Percentiles rank a stretch among this genome's conserved stretches.
Evolutionary conservation across 257 asterid species (phyloP).

Genomic region (Penstemon newberryi): DNA sequence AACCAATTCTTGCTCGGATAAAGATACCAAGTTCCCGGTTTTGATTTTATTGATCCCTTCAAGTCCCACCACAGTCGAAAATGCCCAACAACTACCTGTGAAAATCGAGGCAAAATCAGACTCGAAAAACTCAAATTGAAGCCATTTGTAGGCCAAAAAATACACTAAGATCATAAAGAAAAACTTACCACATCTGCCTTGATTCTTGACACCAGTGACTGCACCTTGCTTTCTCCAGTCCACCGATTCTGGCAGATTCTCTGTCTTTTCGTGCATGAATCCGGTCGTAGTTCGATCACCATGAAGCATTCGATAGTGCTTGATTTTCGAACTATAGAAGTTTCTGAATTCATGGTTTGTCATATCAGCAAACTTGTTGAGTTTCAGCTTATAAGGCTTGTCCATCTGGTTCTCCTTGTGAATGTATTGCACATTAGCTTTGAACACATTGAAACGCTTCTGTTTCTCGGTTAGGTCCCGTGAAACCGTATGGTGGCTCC

Average conservation of each 20-base stretch:
- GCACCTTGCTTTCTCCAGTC: conserved; percentile 91
- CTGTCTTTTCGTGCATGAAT: conserved; percentile 52
- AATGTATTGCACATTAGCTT: conserved; percentile 65
- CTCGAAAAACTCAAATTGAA: background rate
- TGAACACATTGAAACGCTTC: conserved; percentile 79
- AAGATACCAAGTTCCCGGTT: conserved; percentile 61
- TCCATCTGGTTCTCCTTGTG: conserved; percentile 70
- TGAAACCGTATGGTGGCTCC: conserved; percentile 77
- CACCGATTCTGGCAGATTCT: conserved; percentile 54
- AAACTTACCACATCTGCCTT: conserved; percentile 76
- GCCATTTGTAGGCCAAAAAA: too few relatives aligned
- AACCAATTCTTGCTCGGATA: conserved; percentile 88
- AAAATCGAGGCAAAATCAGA: background rate
- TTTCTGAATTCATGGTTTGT: conserved; percentile 68
- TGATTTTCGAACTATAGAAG: conserved; percentile 61
- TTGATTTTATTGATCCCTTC: conserved; percentile 84
- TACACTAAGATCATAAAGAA: too few relatives aligned
- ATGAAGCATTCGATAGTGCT: conserved; percentile 59
- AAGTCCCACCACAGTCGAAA: conserved; percentile 84
- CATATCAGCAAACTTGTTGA: conserved; percentile 77
- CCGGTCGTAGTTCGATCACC: conserved; percentile 48
- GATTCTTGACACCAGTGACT: conserved; percentile 75
- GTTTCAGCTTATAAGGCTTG: conserved; percentile 78
- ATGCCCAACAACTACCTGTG: conserved; percentile 92
- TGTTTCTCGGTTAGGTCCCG: conserved; percentile 63